These are phyloP conservation scores for Metschnikowia orientalis DNA, from an alignment of 805 yeast genomes.

Conservation along the genomic window DNA sequence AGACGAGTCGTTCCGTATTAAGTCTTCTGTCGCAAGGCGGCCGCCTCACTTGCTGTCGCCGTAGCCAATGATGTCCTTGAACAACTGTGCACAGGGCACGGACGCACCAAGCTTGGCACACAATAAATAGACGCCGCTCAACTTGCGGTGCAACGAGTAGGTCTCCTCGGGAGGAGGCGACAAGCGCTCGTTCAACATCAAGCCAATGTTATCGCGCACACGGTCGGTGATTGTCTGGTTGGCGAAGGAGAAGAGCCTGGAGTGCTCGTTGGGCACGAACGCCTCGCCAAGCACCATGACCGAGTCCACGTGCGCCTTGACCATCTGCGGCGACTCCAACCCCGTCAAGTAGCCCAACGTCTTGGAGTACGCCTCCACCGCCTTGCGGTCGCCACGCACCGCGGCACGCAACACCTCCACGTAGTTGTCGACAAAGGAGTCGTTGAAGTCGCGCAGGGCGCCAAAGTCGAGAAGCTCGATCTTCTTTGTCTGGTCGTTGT, in stretches of 20 bases:
- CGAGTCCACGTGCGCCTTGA: slow-evolving; percentile 87
- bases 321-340: slow-evolving; percentile 80
- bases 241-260: slow-evolving; percentile 62
- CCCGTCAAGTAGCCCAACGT: slow-evolving; percentile 90
- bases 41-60: slow-evolving; percentile 15
- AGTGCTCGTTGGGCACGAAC: slow-evolving; percentile 55
- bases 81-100: slow-evolving; percentile 76
- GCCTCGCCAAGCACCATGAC: slow-evolving; percentile 92
- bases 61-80: slow-evolving; percentile 68
- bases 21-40: slow-evolving; percentile 1
- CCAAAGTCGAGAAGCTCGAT: slow-evolving; percentile 93
- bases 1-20: slow-evolving; percentile 1
- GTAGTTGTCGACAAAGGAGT: slow-evolving; percentile 65
- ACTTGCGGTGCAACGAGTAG: slow-evolving; percentile 90
- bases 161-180: slow-evolving; percentile 99
- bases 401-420: slow-evolving; percentile 72
- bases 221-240: slow-evolving; percentile 91
- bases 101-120: slow-evolving; percentile 82
- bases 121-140: slow-evolving; percentile 87
- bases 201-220: slow-evolving; percentile 78
- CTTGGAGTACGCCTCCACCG: slow-evolving; percentile 60
- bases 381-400: slow-evolving; percentile 57
- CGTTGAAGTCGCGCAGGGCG: slow-evolving; percentile 78
- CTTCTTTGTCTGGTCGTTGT: slow-evolving; percentile 63
- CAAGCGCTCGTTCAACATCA: slow-evolving; percentile 87